phyloP scores from a whole-genome alignment of 2,329 filamentous ascomycete genomes.

The Xylariaceae sp. region DNA sequence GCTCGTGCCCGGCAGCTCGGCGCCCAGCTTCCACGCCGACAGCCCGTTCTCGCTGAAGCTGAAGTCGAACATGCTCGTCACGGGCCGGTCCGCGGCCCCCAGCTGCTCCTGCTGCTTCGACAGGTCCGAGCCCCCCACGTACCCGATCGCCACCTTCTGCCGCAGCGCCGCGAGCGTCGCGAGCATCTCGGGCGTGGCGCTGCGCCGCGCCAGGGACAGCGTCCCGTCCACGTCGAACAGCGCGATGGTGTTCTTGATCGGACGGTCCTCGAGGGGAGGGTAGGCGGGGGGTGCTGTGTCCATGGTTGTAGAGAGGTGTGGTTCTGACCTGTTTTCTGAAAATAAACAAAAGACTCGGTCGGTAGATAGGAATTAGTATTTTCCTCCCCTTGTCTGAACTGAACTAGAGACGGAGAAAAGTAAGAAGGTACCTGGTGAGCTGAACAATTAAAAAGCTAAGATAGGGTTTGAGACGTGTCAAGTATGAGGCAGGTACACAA shows the following conservation, averaged over 20 bases:
- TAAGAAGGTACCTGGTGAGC: no score
- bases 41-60: constrained; percentile 98
- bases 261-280: constrained; percentile 81
- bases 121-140: constrained; percentile 91
- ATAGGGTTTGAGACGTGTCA: background rate
- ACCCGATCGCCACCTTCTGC: constrained; percentile 87
- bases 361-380: no score
- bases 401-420: no score
- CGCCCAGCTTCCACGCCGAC: constrained; percentile 84
- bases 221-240: constrained; percentile 98
- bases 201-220: constrained; percentile 79
- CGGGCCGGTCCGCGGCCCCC: constrained; percentile 68
- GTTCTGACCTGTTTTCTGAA: no score
- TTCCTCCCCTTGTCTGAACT: no score
- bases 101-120: constrained; percentile 96
- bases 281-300: constrained; percentile 52
- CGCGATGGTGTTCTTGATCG: constrained; percentile 88
- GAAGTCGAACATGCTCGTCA: constrained; percentile 92
- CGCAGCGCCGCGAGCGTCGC: constrained; percentile 78
- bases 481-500: background rate
- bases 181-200: constrained; percentile 81
- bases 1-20: constrained; percentile 75
- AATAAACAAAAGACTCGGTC: no score
- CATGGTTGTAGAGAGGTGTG: constrained; percentile 45
- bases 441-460: no score